A percentile compares a stretch with the other conserved stretches of the same genome.
phyloP scores from a whole-genome alignment of 805 yeast genomes.

The Kodamaea kaohsiungensis region DNA sequence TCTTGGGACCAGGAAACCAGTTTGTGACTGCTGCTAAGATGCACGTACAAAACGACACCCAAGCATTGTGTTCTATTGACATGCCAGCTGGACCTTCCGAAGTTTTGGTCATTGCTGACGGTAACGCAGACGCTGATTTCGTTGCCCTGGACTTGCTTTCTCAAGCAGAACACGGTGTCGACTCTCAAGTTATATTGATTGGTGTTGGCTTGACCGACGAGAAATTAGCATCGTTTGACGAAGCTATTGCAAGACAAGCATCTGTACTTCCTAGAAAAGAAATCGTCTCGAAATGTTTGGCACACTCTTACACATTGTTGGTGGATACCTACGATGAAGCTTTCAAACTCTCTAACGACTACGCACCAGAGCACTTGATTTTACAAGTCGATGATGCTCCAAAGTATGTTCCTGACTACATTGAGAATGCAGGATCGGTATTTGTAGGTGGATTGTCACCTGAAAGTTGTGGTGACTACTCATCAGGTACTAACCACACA shows the following conservation, averaged over 20 bases:
- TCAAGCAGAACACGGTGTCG: constrained; percentile 99
- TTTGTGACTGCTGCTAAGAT: constrained; percentile 99
- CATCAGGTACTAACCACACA: constrained; percentile 97
- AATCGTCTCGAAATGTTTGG: constrained; percentile 87
- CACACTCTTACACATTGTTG: constrained; percentile 80
- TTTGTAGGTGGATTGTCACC: constrained; percentile 97
- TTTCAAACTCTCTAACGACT: constrained; percentile 78
- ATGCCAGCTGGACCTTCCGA: constrained; percentile 99
- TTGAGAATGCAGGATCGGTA: constrained; percentile 93
- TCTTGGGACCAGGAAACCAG: constrained; percentile 98
- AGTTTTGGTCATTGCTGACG: constrained; percentile 93
- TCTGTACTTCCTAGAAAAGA: constrained; percentile 84
- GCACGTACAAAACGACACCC: constrained; percentile 94
- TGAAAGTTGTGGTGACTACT: constrained; percentile 97
- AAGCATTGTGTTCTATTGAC: constrained; percentile 93
- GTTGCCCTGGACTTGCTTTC: constrained; percentile 96
- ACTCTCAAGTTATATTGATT: constrained; percentile 91
- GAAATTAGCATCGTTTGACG: constrained; percentile 70
- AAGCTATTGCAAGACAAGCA: constrained; percentile 85
- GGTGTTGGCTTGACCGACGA: constrained; percentile 69
- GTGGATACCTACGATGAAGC: constrained; percentile 79
- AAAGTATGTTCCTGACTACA: constrained; percentile 62
- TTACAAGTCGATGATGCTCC: constrained; percentile 83
- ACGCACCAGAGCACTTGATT: constrained; percentile 98
- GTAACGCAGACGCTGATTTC: constrained; percentile 84